Evolutionary conservation across 108 stramenopile genomes (phyloP), one percentile per base, ranked within the genome.

Genomic region (Skeletonema marinoi): DNA sequence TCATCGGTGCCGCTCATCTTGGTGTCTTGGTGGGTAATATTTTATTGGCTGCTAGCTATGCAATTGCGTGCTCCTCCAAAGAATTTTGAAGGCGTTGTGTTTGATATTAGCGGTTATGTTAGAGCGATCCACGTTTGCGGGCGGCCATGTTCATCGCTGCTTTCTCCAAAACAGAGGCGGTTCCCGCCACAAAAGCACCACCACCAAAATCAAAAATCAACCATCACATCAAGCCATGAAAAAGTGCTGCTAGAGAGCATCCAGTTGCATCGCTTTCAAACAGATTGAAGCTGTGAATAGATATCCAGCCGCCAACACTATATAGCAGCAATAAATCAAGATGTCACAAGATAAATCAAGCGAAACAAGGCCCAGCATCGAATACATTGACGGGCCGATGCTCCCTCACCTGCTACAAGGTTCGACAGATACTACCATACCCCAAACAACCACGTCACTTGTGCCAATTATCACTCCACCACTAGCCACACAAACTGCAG

Each of bases 391-490:
- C 68, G 46, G 42, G 29, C 46, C 68, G 48, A 50, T 33, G 68
- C 66, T 80, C 56, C 71, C 71, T 29, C 78, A 80, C 13, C 44
- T 80, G 10, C 66, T 68, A 39, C 71, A 71, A 35, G 58, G 60
- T 58, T 60, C 75, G 7, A 31, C 33, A 3, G n/a, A 51, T 1
- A 13, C 13, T 17, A n/a, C 17, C 10, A 63, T 14, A 42, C 70
- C 64, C 4, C 71, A 32, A 46, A 33, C 70, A 17, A 65, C 71
- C 32, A 64, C 78, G 7, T 80, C 78, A 16, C 78, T 80, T 32
- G 78, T 80, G 17, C 78, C 78, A 44, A 73, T 66, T 6, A 48
- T 80, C 59, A 73, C 78, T 6, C 78, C 78, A 6, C 78, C 70
- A 13, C 31, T 10, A 32, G 19, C 65, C 25, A n/a, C 48, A 13